Evolutionary conservation across 495 filamentous ascomycete species (phyloP), one percentile per base, ranked within the genome.

Genomic region (Xylaria cubensis): DNA sequence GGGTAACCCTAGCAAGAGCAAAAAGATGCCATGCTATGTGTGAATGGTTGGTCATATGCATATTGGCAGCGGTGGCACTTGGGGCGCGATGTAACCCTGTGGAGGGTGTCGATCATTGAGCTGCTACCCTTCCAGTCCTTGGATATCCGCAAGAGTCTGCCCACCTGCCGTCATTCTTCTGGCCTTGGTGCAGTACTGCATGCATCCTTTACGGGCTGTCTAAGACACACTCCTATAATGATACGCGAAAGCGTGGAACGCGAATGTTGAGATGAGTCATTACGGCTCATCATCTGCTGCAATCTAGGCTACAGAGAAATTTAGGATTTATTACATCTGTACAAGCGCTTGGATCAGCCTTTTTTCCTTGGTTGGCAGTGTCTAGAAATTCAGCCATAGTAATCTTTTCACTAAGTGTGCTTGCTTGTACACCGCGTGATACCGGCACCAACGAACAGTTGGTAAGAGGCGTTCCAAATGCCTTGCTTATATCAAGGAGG

Each of bases 61-160:
- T 61, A 41, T 69, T 55, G 42, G 67, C 53, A 53, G 44, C 55
- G 53, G 50, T 67, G 63, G 70, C 53, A 66, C 63, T 58, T 67
- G 48, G 62, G 59, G 51, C 63, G 70, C 70, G 62, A 72, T 72
- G 70, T 72, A 72, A 72, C 70, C 62, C 50, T 26, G 58, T 62
- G 17, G 15, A 39, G 41, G 53, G 34, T 53, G 63, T 72, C 51
- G 50, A 64, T 64, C 70, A 61, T n/a, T 46, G 48, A 56, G 41
- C 41, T 36, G 41, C n/a, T 44, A 48, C 42, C 13, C 13, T 26
- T 53, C 42, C 7, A 50, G 62, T 67, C n/a, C 48, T 71, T 41
- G 46, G 50, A 61, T 58, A 46, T 46, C 62, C 62, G 51, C 10
- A 41, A 32, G 10, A 56, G 21, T 29, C 55, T 48, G 36, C 41